phyloP scores from a whole-genome alignment of 164 flowering plant genomes.

The Malania oleifera region DNA sequence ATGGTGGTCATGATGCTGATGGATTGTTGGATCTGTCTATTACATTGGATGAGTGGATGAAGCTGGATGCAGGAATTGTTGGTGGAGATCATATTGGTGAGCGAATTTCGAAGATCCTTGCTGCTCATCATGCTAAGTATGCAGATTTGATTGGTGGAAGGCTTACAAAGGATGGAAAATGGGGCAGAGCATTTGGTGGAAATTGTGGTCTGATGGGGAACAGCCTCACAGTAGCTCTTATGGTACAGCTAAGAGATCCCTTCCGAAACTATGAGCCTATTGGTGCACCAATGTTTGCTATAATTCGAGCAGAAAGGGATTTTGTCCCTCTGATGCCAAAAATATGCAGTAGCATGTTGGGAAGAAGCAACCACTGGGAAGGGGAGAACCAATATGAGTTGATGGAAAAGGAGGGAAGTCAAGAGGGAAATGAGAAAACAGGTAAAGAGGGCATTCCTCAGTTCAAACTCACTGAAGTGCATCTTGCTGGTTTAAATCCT shows the following conservation, averaged over 20 bases:
- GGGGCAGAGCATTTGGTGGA: conserved; percentile 15
- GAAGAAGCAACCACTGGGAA: conserved; percentile 2
- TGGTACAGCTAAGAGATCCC: conserved; percentile 52
- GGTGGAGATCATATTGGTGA: conserved; percentile 24
- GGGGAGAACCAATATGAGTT: conserved; percentile 9
- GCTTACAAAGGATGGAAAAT: conserved; percentile 1
- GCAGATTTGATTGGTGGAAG: conserved; percentile 13
- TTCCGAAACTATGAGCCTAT: conserved; percentile 45
- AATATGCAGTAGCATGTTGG: background rate
- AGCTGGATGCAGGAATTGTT: conserved; percentile 30
- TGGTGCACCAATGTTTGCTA: conserved; percentile 44
- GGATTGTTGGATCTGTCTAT: conserved; percentile 31
- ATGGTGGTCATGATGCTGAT: conserved; percentile 12
- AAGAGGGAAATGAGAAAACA: conserved; percentile 1
- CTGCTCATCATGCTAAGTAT: conserved; percentile 35
- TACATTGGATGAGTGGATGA: conserved; percentile 46
- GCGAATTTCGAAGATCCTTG: conserved; percentile 22
- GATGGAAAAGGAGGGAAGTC: background rate
- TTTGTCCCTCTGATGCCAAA: conserved; percentile 8
- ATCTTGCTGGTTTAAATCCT: conserved; percentile 61
- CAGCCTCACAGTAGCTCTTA: conserved; percentile 35
- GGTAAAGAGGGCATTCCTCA: conserved; percentile 4
- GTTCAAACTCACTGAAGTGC: conserved; percentile 49
- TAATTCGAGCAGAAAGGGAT: conserved; percentile 39
- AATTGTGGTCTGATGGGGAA: conserved; percentile 30